Base-by-base conservation (phyloP, 306 rosid species). In the Trichosanthes truncata region DNA sequence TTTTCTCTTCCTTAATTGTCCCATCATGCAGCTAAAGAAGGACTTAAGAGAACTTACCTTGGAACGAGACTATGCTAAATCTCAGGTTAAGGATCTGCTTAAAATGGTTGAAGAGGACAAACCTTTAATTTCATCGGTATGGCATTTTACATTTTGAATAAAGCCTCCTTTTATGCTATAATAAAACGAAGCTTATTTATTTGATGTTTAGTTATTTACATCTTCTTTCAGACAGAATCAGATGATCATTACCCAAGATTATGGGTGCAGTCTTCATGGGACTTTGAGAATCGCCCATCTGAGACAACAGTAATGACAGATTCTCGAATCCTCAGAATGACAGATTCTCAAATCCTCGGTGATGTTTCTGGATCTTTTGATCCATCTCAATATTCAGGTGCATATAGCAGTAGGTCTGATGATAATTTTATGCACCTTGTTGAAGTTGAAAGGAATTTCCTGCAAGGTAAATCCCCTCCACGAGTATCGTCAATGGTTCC, bases 341-440 rank as follows among this genome's bases (percentile, higher is more conserved):
- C 85, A 61, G 61, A 81, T 81, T 71, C 85, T 79, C 77, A 81
- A 8, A 63, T 84, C 79, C 78, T 76, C 40, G 89, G 86, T 35
- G 55, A 51, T 71, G 81, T 89, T 78, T 81, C 86, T 69, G 86
- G 89, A 84, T 94, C 97, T 61, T 87, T 86, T 82, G 87, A 85
- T 77, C 92, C 91, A 65, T 92, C 92, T 81, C 94, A 87, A 80
- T 88, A 88, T 78, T 90, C 97, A 73, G 96, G 91, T 81, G 96
- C 83, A 53, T 90, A 88, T 74, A 91, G 96, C 78, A 66, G 81
- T 79, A 79, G 88, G 33, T 91, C 91, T 46, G 91, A 91, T 13
- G 97, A 92, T 20, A 86, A 82, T 81, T 74, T 91, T 82, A 78
- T 86, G 78, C 97, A 92, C 78, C 87, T 89, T 62, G 87, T 87